These are phyloP conservation scores for Phytophthora ramorum DNA, from an alignment of 352 stramenopile species.

Conservation along the genomic window DNA sequence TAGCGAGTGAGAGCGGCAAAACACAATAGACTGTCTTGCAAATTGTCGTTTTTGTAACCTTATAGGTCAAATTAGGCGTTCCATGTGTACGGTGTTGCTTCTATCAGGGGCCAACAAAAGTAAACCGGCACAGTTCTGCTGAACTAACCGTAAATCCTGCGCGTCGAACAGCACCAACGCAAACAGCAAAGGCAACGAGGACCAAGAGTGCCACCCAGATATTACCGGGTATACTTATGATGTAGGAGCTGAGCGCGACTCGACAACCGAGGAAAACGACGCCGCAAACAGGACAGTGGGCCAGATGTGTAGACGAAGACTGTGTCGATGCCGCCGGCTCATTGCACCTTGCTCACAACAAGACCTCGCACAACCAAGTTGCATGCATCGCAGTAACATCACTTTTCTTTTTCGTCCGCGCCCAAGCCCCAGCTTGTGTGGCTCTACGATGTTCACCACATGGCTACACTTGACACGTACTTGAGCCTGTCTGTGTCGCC, in stretches of 20 bases:
- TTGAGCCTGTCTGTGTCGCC: constrained; percentile 11
- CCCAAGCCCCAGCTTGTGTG: neutral
- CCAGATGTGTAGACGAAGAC: neutral
- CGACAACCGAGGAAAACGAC: constrained; percentile 11
- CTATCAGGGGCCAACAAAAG: no score
- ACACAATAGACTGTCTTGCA: constrained; percentile 19
- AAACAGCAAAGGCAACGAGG: no score
- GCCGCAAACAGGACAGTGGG: neutral
- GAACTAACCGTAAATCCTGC: no score
- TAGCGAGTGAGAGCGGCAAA: constrained; percentile 4
- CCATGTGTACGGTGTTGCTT: neutral
- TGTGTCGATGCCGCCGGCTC: neutral
- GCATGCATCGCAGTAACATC: neutral
- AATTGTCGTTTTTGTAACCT: neutral
- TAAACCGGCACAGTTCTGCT: no score
- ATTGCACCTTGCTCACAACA: neutral
- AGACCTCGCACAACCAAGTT: neutral
- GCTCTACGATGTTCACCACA: neutral
- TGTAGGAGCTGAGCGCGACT: constrained; percentile 3
- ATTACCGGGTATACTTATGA: no score
- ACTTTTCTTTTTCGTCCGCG: neutral
- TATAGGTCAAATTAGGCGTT: neutral
- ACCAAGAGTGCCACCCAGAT: neutral
- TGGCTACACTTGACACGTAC: constrained; percentile 20
- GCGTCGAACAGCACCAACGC: no score